Evolutionary conservation across 306 rosid genomes (phyloP).

Genomic region (Prunus dulcis): DNA sequence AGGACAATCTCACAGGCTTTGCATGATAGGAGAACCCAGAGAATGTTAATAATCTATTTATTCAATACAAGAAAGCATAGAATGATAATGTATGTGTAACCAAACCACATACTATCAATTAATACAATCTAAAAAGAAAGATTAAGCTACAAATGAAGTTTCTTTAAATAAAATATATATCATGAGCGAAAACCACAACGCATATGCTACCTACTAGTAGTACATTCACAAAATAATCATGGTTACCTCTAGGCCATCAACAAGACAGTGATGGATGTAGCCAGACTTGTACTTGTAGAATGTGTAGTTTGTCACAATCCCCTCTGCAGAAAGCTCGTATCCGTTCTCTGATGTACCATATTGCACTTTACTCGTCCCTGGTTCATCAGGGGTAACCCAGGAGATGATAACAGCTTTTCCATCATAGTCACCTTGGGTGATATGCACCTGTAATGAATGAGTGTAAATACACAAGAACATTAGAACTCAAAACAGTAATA

Average conservation of each 20-base stretch:
- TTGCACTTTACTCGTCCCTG: constrained; percentile 58
- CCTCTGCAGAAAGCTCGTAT: constrained; percentile 49
- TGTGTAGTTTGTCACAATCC: constrained; percentile 59
- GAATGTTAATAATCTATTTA: too few relatives aligned
- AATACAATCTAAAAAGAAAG: too few relatives aligned
- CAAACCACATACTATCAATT: too few relatives aligned
- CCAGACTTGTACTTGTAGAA: constrained; percentile 82
- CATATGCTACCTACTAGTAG: neutral
- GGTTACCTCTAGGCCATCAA: constrained; percentile 74
- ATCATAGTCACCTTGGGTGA: constrained; percentile 95
- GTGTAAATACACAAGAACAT: constrained; percentile 12
- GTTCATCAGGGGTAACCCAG: constrained; percentile 77
- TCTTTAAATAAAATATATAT: too few relatives aligned
- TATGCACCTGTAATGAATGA: constrained; percentile 63
- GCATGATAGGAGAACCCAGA: neutral
- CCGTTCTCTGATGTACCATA: constrained; percentile 52
- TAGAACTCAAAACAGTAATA: neutral
- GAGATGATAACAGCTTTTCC: constrained; percentile 88
- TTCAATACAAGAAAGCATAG: too few relatives aligned
- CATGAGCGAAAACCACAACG: neutral
- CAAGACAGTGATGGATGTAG: constrained; percentile 80
- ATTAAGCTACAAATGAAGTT: too few relatives aligned
- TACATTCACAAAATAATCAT: neutral
- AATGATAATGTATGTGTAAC: too few relatives aligned
- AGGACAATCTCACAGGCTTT: neutral